Evolutionary conservation across 1,139 yeast species (phyloP).

Genomic region (Wickerhamomyces sp.): DNA sequence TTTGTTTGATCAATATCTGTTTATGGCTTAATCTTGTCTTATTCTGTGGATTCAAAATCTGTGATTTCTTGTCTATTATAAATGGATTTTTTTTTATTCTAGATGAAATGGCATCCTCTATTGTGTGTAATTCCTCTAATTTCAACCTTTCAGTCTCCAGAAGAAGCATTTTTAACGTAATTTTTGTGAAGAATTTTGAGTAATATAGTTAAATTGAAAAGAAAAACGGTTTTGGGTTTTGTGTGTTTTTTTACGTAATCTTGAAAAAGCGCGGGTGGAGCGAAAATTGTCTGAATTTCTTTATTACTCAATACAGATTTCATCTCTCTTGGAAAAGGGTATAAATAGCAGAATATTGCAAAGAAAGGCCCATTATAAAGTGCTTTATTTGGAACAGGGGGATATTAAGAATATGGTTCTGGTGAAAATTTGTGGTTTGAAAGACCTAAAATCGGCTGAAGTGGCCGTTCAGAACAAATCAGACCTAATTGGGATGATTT

Average conservation of each 20-base stretch:
- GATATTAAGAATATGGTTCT: constrained; percentile 21
- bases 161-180: background rate
- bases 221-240: background rate
- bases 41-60: too few relatives aligned
- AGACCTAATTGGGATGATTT: constrained; percentile 72
- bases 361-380: background rate
- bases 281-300: too few relatives aligned
- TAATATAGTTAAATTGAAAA: too few relatives aligned
- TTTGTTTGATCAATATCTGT: background rate
- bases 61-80: background rate
- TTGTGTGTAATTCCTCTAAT: background rate
- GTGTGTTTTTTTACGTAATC: background rate
- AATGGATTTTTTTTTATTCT: background rate
- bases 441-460: constrained; percentile 61
- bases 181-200: background rate
- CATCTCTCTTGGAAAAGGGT: background rate
- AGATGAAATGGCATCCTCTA: background rate
- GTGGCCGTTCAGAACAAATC: constrained; percentile 70
- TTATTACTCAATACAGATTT: background rate
- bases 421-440: constrained; percentile 80
- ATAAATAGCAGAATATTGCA: background rate
- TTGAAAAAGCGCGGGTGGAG: too few relatives aligned
- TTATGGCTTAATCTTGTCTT: background rate
- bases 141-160: background rate
- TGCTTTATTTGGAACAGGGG: too few relatives aligned